phyloP scores from a whole-genome alignment of 2,329 filamentous ascomycete species.

The Fusarium sp. region DNA sequence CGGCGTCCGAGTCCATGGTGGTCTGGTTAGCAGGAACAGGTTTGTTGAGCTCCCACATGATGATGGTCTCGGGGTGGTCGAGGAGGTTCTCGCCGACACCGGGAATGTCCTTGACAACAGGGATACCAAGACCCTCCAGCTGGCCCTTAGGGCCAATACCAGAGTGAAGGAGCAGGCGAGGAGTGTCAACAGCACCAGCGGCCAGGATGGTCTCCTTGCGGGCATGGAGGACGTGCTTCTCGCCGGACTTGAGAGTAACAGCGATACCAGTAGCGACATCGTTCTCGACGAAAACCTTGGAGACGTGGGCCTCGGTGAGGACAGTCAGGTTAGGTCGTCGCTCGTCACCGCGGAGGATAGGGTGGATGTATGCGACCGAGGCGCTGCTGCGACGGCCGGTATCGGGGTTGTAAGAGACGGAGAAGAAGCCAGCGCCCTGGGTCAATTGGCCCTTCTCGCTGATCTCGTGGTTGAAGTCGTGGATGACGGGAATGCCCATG shows the following conservation, averaged over 20 bases:
- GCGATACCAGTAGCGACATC: constrained; percentile 80
- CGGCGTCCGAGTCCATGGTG: constrained; percentile 91
- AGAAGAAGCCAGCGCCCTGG: constrained; percentile 89
- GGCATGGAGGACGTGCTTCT: constrained; percentile 68
- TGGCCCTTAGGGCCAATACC: constrained; percentile 68
- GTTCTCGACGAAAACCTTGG: constrained; percentile 78
- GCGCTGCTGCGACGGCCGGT: constrained; percentile 86
- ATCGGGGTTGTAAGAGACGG: constrained; percentile 90
- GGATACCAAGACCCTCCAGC: constrained; percentile 65
- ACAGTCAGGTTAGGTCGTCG: constrained; percentile 86
- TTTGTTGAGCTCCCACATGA: constrained; percentile 82
- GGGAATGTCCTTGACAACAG: constrained; percentile 67
- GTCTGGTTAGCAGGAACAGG: constrained; percentile 83
- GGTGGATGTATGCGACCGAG: constrained; percentile 92
- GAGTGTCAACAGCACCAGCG: constrained; percentile 85
- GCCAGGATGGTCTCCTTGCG: constrained; percentile 83
- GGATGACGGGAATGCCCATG: constrained; percentile 82
- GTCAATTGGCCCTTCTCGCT: constrained; percentile 77
- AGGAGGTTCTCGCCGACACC: constrained; percentile 72
- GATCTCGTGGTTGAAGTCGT: constrained; percentile 91
- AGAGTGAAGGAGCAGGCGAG: constrained; percentile 72
- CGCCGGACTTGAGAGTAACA: constrained; percentile 69
- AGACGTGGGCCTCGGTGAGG: constrained; percentile 89
- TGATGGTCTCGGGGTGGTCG: constrained; percentile 71
- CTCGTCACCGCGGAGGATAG: constrained; percentile 86